These are phyloP conservation scores for Sindora glabra DNA, from an alignment of 306 rosid species.

Conservation along the genomic window DNA sequence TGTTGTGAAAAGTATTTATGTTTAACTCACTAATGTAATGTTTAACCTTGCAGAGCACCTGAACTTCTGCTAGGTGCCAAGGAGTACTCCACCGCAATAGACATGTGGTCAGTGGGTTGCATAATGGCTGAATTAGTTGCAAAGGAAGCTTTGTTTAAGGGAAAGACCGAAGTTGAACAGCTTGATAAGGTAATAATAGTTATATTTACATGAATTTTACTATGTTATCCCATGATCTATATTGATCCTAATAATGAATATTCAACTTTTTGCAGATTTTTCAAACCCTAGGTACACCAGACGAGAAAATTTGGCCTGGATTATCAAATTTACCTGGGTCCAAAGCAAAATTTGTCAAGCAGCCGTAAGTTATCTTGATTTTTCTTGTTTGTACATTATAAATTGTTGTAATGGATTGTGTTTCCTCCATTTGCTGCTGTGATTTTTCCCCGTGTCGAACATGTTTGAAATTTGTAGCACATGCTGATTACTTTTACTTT, in stretches of 20 bases:
- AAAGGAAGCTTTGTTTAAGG: conserved; percentile 70
- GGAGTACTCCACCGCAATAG: conserved; percentile 89
- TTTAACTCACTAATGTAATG: no score
- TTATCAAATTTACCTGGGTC: conserved; percentile 62
- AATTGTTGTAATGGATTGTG: not conserved
- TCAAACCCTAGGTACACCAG: conserved; percentile 71
- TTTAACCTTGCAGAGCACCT: conserved; percentile 61
- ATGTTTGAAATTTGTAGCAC: no score
- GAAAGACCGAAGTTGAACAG: conserved; percentile 80
- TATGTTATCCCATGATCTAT: not conserved
- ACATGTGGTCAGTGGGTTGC: conserved; percentile 97
- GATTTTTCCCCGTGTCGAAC: no score
- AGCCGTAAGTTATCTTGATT: conserved; percentile 42
- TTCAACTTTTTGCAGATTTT: conserved; percentile 51
- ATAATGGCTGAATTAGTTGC: conserved; percentile 87
- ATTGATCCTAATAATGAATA: not conserved
- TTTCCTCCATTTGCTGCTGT: not conserved
- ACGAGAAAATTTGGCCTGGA: conserved; percentile 79
- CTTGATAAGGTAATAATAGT: conserved; percentile 50
- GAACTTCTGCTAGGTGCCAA: conserved; percentile 68
- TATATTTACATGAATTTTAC: not conserved
- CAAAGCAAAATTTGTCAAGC: conserved; percentile 59
- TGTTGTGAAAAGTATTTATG: no score
- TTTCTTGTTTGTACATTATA: not conserved
- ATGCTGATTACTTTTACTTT: no score